These are phyloP conservation scores for Adansonia gregorii DNA, from an alignment of 441 rosid species.

Conservation along the genomic window DNA sequence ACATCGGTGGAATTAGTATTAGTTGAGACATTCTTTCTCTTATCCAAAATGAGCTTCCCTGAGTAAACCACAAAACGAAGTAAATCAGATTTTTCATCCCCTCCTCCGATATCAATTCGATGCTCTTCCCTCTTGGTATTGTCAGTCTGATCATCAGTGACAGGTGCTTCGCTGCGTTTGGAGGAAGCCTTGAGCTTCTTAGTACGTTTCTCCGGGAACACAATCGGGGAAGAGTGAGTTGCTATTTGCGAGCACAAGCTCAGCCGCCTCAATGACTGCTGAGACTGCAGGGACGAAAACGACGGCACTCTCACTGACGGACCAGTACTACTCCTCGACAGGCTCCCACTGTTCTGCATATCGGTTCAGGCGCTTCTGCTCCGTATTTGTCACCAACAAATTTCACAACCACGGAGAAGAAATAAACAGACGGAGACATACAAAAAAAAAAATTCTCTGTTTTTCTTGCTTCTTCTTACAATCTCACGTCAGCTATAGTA, in stretches of 20 bases:
- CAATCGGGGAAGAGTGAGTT: conserved; percentile 78
- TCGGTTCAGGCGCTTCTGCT: conserved; percentile 32
- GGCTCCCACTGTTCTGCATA: conserved; percentile 63
- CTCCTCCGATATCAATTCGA: conserved; percentile 72
- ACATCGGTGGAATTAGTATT: conserved; percentile 44
- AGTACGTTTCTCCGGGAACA: conserved; percentile 86
- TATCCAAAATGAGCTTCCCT: conserved; percentile 77
- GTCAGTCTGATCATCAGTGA: conserved; percentile 44
- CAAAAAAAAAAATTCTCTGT: neutral
- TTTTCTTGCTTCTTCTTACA: neutral
- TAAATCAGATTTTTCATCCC: conserved; percentile 89
- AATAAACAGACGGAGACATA: conserved; percentile 38
- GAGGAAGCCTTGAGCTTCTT: conserved; percentile 70
- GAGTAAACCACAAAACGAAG: conserved; percentile 75
- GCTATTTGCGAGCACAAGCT: conserved; percentile 85
- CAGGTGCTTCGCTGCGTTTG: conserved; percentile 30
- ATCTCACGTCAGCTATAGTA: conserved; percentile 7
- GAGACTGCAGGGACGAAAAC: conserved; percentile 43
- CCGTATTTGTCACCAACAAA: conserved; percentile 12
- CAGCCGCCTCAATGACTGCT: conserved; percentile 76
- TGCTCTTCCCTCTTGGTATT: conserved; percentile 61
- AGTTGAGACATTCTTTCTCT: conserved; percentile 49
- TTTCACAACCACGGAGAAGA: conserved; percentile 22
- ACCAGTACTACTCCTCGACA: conserved; percentile 35
- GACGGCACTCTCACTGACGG: conserved; percentile 33